Percentiles rank a stretch among this genome's conserved stretches.
phyloP scores from a whole-genome alignment of 352 stramenopile species.

The Phytophthora melonis region DNA sequence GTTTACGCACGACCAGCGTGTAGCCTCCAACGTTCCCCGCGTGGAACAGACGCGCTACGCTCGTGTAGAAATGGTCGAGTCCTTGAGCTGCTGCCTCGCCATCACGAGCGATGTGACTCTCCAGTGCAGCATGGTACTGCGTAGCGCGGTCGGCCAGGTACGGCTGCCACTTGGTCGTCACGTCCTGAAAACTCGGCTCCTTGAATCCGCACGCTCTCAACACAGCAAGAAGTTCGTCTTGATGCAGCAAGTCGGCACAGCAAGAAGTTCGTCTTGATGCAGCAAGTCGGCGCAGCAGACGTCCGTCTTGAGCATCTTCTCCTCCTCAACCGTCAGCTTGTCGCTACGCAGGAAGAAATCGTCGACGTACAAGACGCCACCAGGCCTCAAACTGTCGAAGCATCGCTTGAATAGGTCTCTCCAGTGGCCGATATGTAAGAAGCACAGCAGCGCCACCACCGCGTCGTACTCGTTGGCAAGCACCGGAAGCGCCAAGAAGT shows the following conservation, averaged over 20 bases:
- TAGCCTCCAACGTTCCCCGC: conserved; percentile 75
- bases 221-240: conserved; percentile 49
- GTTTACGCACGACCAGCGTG: conserved; percentile 52
- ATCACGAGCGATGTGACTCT: conserved; percentile 60
- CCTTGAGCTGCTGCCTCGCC: conserved; percentile 59
- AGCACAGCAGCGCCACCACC: conserved; percentile 75
- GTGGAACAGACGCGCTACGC: conserved; percentile 65
- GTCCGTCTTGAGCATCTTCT: conserved; percentile 58
- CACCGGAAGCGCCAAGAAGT: conserved; percentile 65
- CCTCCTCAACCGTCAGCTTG: conserved; percentile 58
- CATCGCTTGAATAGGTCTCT: conserved; percentile 65
- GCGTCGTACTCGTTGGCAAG: conserved; percentile 54
- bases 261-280: conserved; percentile 73
- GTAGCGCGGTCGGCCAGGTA: conserved; percentile 60
- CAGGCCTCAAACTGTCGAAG: conserved; percentile 63
- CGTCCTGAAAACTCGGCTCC: conserved; percentile 61
- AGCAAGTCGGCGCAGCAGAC: conserved; percentile 71
- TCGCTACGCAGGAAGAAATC: conserved; percentile 72
- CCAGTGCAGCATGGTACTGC: conserved; percentile 54
- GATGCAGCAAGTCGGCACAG: conserved; percentile 55
- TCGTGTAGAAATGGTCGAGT: conserved; percentile 81
- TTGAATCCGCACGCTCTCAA: conserved; percentile 64
- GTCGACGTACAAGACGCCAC: conserved; percentile 79
- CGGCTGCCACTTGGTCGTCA: conserved; percentile 71
- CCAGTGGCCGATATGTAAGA: conserved; percentile 83